Percentiles rank a stretch among this genome's conserved stretches.
phyloP scores from a whole-genome alignment of 495 filamentous ascomycete species.

The Amorphotheca resinae region DNA sequence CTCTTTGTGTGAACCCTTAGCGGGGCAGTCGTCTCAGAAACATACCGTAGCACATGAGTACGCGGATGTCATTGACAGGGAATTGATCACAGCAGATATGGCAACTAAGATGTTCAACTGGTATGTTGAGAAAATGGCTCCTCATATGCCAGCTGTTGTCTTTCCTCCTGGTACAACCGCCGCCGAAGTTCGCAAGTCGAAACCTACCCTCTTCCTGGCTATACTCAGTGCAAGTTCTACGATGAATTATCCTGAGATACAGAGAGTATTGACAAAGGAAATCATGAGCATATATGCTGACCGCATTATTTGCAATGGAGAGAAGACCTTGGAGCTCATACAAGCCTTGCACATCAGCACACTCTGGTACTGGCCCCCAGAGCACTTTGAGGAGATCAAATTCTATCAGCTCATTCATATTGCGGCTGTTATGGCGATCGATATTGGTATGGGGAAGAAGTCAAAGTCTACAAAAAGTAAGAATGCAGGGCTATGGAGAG shows the following conservation, averaged over 20 bases:
- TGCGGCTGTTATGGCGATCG: conserved; percentile 74
- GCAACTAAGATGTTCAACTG: conserved; percentile 54
- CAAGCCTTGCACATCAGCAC: conserved; percentile 63
- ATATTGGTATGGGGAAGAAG: conserved; percentile 64
- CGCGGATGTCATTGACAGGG: conserved; percentile 59
- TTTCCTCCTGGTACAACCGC: conserved; percentile 56
- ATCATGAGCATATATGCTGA: conserved; percentile 63
- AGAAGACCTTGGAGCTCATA: conserved; percentile 77
- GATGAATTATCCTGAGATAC: conserved; percentile 44
- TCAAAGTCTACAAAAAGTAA: conserved; percentile 27
- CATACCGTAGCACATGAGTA: conserved; percentile 21
- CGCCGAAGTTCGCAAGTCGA: conserved; percentile 51
- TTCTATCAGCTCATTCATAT: conserved; percentile 83
- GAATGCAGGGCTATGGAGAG: conserved; percentile 27
- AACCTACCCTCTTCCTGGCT: conserved; percentile 70
- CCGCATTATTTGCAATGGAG: conserved; percentile 57
- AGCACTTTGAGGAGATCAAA: conserved; percentile 75
- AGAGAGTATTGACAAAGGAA: conserved; percentile 51
- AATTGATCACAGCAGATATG: conserved; percentile 47
- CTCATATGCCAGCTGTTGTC: conserved; percentile 66
- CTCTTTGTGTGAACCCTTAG: not conserved
- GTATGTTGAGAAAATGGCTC: conserved; percentile 56
- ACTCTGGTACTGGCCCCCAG: conserved; percentile 76
- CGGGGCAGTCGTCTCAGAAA: not conserved
- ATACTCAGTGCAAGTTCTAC: conserved; percentile 60